Base-by-base conservation (phyloP, 2,329 filamentous ascomycete species). In the Thielaviopsis ethacetica region DNA sequence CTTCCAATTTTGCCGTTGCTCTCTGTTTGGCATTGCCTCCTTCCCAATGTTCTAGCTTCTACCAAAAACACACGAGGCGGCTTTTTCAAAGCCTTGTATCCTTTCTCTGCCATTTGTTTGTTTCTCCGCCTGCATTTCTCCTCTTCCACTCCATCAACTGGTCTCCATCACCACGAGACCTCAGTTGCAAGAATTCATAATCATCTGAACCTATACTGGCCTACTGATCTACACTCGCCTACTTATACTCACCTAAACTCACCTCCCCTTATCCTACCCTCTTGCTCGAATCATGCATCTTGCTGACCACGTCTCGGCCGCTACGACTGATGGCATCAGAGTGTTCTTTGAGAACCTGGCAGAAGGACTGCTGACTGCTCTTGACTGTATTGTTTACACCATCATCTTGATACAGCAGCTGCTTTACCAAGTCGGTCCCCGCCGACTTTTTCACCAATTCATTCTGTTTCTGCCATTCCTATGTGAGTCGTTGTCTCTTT, bases 401-500 rank as follows among this genome's bases (percentile, higher is more conserved):
- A 21, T 52, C 12, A 57, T 62, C 26, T n/a, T 62, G 5, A 5
- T 51, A n/a, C 57, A 58, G 21, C 60, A 62, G 52, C 54, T 62
- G 10, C 17, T 59, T 21, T 53, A 57, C 34, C 57, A 62, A 30
- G 27, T 62, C 22, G 60, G 60, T 1, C 47, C 57, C 15, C 49
- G 47, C 19, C 56, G 59, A 15, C 41, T 56, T 26, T 19, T 59
- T 22, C 17, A 21, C 13, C 54, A 58, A 15, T 13, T 54, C 12
- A 26, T 51, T n/a, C 51, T 19, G 64, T 80, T 81, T 17, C 71
- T 91, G 51, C 87, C 86, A 13, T 91, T 87, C 67, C 72, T 91
- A 27, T 65, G 86, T 91, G 72, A 63, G 71, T 49, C 53, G 19
- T 27, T 15, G 12, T 17, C 41, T 19, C 5, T n/a, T 9, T 47